Conservation (phyloP, 179 eudicot genomes). For the Heliamphora pulchella region DNA sequence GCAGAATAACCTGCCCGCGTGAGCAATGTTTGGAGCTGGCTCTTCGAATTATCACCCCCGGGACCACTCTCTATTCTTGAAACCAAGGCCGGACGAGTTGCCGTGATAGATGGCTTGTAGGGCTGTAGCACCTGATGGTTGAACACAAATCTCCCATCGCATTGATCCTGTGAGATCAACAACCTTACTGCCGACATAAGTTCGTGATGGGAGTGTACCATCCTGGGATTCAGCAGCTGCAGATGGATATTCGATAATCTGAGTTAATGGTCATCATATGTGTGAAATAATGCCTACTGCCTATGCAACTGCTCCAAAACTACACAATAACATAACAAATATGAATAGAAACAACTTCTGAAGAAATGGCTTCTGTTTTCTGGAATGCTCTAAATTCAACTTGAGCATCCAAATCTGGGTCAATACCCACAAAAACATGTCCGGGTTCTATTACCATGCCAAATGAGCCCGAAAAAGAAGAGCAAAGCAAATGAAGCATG, state of each 20-base stretch:
- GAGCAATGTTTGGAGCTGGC: conserved; percentile 59
- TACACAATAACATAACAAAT: background rate
- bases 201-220: conserved; percentile 37
- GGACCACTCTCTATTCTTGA: conserved; percentile 56
- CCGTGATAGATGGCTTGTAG: conserved; percentile 26
- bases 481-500: too few species aligned
- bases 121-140: conserved; percentile 34
- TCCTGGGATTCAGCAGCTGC: conserved; percentile 59
- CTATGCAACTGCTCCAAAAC: background rate
- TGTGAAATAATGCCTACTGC: background rate
- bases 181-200: conserved; percentile 50
- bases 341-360: background rate
- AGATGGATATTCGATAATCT: background rate
- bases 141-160: conserved; percentile 55
- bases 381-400: too few species aligned
- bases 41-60: conserved; percentile 70
- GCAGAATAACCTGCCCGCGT: conserved; percentile 48
- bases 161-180: conserved; percentile 44
- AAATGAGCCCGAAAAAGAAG: too few species aligned
- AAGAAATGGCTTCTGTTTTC: background rate
- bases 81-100: conserved; percentile 21
- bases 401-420: too few species aligned
- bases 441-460: too few species aligned
- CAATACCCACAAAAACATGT: too few species aligned
- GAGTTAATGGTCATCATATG: background rate